Conservation (phyloP, 1,139 yeast genomes). For the Saccharomyces hybrid region DNA sequence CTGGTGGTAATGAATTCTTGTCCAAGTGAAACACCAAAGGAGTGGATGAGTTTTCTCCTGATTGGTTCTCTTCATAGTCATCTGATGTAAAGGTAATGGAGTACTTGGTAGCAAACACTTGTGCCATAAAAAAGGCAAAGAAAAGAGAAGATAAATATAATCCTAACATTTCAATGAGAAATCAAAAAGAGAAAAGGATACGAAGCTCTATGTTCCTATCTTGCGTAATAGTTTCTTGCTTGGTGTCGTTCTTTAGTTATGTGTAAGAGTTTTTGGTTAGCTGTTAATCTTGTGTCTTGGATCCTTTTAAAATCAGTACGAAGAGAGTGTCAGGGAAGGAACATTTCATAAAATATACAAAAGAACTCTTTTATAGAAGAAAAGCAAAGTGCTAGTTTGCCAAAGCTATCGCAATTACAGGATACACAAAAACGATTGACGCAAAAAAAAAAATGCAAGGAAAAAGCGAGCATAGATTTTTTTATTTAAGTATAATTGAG, state of each 20-base stretch:
- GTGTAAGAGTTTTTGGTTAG: not conserved
- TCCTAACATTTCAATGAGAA: not conserved
- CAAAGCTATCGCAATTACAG: not conserved
- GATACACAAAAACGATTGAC: not conserved
- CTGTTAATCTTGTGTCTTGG: not conserved
- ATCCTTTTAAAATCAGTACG: too few relatives aligned
- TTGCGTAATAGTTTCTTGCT: not conserved
- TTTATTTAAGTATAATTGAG: not conserved
- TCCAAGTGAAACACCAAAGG: conserved; percentile 10
- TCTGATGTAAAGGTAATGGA: conserved; percentile 7
- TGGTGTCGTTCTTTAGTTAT: not conserved
- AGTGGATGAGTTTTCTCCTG: not conserved
- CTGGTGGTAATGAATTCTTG: conserved; percentile 7
- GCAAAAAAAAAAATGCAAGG: not conserved
- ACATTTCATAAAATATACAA: not conserved
- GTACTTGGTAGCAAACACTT: conserved; percentile 7
- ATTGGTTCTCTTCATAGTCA: conserved; percentile 1
- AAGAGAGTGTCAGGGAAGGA: not conserved
- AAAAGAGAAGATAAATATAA: conserved; percentile 2
- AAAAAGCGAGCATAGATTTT: not conserved
- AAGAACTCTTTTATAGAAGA: not conserved
- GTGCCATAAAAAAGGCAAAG: conserved; percentile 5
- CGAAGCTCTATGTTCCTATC: not conserved
- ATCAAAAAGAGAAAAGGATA: not conserved
- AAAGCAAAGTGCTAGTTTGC: not conserved